phyloP scores from a whole-genome alignment of 345 rosid species.

The Linum lewisii region DNA sequence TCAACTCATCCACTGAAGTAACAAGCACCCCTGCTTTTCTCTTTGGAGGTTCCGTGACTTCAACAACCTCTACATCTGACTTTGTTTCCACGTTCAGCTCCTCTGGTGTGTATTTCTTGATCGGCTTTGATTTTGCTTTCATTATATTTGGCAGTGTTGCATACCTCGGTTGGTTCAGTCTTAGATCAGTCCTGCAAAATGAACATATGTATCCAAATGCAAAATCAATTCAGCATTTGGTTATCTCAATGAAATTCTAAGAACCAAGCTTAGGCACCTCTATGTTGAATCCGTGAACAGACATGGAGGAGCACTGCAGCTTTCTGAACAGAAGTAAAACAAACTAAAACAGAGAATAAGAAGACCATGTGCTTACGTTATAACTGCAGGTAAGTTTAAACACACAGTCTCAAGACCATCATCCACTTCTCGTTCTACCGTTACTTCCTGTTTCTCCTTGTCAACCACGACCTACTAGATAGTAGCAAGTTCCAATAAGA shows the following conservation, averaged over 20 bases:
- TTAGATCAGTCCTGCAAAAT: constrained; percentile 64
- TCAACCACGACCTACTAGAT: constrained; percentile 71
- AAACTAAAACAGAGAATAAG: constrained; percentile 2
- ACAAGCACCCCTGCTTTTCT: constrained; percentile 66
- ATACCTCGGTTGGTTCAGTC: constrained; percentile 90
- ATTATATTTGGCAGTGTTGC: constrained; percentile 92
- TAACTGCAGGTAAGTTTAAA: constrained; percentile 76
- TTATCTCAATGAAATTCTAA: too few species aligned
- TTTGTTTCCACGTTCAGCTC: constrained; percentile 56
- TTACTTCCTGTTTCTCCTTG: constrained; percentile 58
- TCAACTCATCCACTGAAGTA: constrained; percentile 61
- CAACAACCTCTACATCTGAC: constrained; percentile 54
- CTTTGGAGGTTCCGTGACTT: constrained; percentile 70
- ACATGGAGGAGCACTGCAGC: not conserved
- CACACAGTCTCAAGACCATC: constrained; percentile 82
- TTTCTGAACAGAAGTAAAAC: not conserved
- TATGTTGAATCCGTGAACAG: too few species aligned
- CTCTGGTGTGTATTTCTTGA: constrained; percentile 55
- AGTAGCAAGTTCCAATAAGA: constrained; percentile 12
- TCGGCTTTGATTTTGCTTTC: constrained; percentile 84
- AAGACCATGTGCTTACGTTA: constrained; percentile 42
- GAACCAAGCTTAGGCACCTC: too few species aligned
- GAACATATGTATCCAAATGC: not conserved
- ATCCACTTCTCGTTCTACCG: constrained; percentile 90
- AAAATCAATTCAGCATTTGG: too few species aligned